Percentiles rank a stretch among this genome's conserved stretches.
Conservation (phyloP, 1,284 basidiomycete species). For the Gomphus bonarii region DNA sequence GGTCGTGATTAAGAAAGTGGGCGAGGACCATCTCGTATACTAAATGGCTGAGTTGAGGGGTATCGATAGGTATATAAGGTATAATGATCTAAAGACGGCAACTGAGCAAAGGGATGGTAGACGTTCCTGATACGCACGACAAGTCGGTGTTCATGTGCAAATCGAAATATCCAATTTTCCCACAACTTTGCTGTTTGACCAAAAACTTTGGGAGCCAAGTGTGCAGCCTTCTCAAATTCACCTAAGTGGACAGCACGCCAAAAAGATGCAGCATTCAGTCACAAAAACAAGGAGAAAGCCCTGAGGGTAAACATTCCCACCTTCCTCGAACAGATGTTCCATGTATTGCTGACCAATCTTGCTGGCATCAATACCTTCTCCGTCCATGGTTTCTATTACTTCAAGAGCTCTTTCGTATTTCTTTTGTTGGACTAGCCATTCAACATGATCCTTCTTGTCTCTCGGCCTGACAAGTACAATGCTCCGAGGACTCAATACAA, state of each 20-base stretch:
- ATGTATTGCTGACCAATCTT: slow-evolving; percentile 82
- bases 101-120: background rate
- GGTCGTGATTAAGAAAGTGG: slow-evolving; percentile 76
- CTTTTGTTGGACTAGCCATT: slow-evolving; percentile 84
- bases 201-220: slow-evolving; percentile 81
- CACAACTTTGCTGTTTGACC: slow-evolving; percentile 71
- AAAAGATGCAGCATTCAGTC: background rate
- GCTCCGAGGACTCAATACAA: slow-evolving; percentile 81
- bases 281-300: no score
- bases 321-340: slow-evolving; percentile 66
- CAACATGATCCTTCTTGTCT: slow-evolving; percentile 84
- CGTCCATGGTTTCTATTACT: slow-evolving; percentile 60
- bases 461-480: slow-evolving; percentile 79
- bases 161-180: slow-evolving; percentile 94
- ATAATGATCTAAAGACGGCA: slow-evolving; percentile 58
- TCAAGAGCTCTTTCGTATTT: slow-evolving; percentile 85
- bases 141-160: slow-evolving; percentile 76
- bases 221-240: slow-evolving; percentile 76
- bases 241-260: slow-evolving; percentile 31
- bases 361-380: slow-evolving; percentile 42
- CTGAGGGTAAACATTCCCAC: no score
- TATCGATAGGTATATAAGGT: slow-evolving; percentile 77
- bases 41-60: slow-evolving; percentile 71
- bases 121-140: slow-evolving; percentile 38
- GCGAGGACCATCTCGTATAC: slow-evolving; percentile 96